Evolutionary conservation across 2,329 filamentous ascomycete species (phyloP).

Genomic region (Clarireedia hainanense): DNA sequence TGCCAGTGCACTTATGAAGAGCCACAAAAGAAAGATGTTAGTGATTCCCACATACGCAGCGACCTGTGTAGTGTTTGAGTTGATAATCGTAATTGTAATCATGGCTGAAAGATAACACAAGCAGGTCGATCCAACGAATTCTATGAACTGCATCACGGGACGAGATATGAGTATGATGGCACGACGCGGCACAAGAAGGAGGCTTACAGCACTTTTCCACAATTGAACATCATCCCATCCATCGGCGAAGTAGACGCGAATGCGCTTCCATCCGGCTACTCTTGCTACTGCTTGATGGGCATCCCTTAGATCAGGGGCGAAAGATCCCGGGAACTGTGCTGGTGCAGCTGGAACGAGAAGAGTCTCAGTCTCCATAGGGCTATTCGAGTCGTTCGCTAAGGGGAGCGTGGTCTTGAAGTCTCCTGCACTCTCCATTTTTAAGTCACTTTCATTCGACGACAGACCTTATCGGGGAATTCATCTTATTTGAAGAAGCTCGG

Average conservation of each 20-base stretch:
- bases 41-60: constrained; percentile 28
- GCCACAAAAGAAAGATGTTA: constrained; percentile 32
- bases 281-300: constrained; percentile 9
- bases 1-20: constrained; percentile 43
- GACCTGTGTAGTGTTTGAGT: constrained; percentile 23
- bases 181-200: not conserved
- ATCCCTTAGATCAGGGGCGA: constrained; percentile 13
- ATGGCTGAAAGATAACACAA: constrained; percentile 29
- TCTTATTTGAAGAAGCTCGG: too few species aligned
- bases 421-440: not conserved
- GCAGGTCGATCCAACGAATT: constrained; percentile 26
- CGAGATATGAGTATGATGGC: not conserved
- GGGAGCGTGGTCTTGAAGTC: not conserved
- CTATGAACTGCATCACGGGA: constrained; percentile 24
- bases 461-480: too few species aligned
- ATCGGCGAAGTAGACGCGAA: constrained; percentile 10
- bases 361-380: not conserved
- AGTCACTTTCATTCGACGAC: too few species aligned
- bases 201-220: constrained; percentile 13
- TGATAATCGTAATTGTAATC: constrained; percentile 26
- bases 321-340: constrained; percentile 18
- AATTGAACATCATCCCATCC: constrained; percentile 15
- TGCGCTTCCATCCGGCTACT: not conserved
- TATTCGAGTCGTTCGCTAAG: not conserved
- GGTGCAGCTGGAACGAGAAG: constrained; percentile 5